A percentile compares a stretch with the other conserved stretches of the same genome.
phyloP scores from a whole-genome alignment of 2,329 filamentous ascomycete species.

The Paecilomyces dactylethromorphus region DNA sequence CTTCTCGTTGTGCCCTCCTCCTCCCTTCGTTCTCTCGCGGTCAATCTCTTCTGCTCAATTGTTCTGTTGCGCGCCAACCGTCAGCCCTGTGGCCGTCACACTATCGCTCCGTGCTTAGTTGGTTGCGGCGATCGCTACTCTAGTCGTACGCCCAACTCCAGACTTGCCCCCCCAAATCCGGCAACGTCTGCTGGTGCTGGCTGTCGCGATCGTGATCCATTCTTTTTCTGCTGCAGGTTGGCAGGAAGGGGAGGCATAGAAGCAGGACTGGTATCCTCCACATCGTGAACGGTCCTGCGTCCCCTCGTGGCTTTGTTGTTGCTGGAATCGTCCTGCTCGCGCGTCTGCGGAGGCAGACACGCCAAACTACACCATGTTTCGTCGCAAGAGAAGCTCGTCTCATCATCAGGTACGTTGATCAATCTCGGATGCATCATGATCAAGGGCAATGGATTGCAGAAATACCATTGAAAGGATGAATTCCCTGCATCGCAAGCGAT shows the following conservation, averaged over 20 bases:
- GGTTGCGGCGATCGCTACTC: neutral
- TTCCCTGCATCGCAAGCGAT: neutral
- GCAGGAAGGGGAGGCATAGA: neutral
- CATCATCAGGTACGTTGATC: constrained; percentile 28
- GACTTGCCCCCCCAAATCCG: neutral
- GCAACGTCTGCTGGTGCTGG: neutral
- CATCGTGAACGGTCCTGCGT: neutral
- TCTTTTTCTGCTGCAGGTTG: neutral
- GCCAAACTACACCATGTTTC: constrained; percentile 29
- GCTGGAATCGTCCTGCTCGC: neutral
- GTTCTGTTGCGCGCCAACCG: neutral
- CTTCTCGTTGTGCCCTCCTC: constrained; percentile 5
- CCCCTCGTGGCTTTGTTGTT: neutral
- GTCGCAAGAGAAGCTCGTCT: constrained; percentile 35
- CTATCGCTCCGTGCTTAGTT: neutral
- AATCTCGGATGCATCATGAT: neutral
- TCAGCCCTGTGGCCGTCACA: constrained; percentile 3
- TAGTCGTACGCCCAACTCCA: neutral
- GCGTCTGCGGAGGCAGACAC: constrained; percentile 7
- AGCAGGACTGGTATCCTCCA: constrained; percentile 1
- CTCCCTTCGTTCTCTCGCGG: constrained; percentile 3
- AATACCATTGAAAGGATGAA: neutral
- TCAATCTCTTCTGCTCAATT: constrained; percentile 2
- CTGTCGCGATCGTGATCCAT: neutral
- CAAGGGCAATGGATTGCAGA: neutral